Evolutionary conservation across 1,139 yeast species (phyloP), one percentile per base, ranked within the genome.

Genomic region (Sugiyamaella castrensis): DNA sequence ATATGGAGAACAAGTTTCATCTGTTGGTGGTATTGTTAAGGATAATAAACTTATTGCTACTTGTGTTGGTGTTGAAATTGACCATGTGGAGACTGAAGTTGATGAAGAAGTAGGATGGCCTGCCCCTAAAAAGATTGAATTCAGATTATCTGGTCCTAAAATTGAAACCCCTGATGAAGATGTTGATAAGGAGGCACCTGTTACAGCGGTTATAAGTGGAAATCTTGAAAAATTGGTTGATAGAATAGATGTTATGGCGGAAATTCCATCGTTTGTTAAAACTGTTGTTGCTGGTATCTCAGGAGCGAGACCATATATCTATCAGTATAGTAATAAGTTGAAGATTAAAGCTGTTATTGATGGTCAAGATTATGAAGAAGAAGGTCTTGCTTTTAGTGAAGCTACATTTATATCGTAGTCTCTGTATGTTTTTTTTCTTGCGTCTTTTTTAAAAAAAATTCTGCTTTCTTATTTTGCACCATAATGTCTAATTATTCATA

Each of bases 221-320:
- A 53, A 58, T 27, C 75, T 91, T 58, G 67, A 67, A 19, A 70
- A 75, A 45, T 71, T 87, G 59, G 82, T 87, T 47, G 97, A 88
- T 71, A 81, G 98, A 64, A 91, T 92, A 50, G 98, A 92, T 70
- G 98, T 92, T 54, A 89, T 92, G 97, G 89, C 92, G 38, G 98
- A 92, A 72, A 84, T 92, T 54, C 98, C 98, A 39, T 84, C 80
- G 58, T 89, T 92, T 70, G 95, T 92, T 57, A 92, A 92, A 71
- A 86, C 84, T 61, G 87, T 92, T 53, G 98, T 88, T 38, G 82
- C 91, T 56, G 96, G 96, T 53, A 94, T 91, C 51, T 92, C 95
- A 11, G 98, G 98, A 48, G 84, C 98, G 38, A 87, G 84, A 66
- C 98, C 98, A 33, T 92, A 80, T 72, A 91, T 92, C 62, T 92